A percentile compares a stretch with the other conserved stretches of the same genome.
These are phyloP conservation scores for Colletotrichum navitas DNA, from an alignment of 2,329 filamentous ascomycete species.

Conservation along the genomic window DNA sequence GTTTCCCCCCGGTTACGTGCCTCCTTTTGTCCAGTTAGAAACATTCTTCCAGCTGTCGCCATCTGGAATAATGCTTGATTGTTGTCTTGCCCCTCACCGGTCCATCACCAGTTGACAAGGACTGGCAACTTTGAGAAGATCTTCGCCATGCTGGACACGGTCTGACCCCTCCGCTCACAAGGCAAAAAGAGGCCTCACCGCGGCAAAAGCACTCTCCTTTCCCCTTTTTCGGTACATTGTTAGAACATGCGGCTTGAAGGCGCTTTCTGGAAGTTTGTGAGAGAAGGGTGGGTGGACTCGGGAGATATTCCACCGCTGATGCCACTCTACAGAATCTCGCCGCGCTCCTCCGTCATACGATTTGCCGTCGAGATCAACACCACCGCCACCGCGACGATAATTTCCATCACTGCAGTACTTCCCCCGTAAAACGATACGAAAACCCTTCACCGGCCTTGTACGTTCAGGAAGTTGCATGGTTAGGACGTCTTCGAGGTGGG, in stretches of 20 bases:
- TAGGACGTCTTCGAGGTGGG: slow-evolving; percentile 17
- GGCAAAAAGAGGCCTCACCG: not conserved
- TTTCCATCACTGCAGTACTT: not conserved
- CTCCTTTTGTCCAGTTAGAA: not conserved
- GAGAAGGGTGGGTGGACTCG: not conserved
- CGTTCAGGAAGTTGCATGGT: slow-evolving; percentile 4
- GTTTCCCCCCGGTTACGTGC: not conserved
- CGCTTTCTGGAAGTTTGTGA: too few relatives aligned
- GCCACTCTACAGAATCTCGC: not conserved
- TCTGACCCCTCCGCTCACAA: not conserved
- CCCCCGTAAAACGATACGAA: not conserved
- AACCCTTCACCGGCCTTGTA: slow-evolving; percentile 1
- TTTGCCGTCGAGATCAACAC: slow-evolving; percentile 12
- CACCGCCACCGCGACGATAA: slow-evolving; percentile 1
- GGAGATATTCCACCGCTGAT: not conserved
- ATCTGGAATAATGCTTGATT: not conserved
- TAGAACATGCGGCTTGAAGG: not conserved
- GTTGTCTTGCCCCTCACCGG: not conserved
- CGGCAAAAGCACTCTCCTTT: not conserved
- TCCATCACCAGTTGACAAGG: slow-evolving; percentile 33
- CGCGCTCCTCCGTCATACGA: not conserved
- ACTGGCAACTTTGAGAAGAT: slow-evolving; percentile 12
- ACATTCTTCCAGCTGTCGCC: slow-evolving; percentile 1
- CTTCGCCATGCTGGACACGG: not conserved
- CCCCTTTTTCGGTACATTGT: not conserved